Evolutionary conservation across 75 land plant species (phyloP), one percentile per base, ranked within the genome.

Genomic region (Ceratopteris richardii): DNA sequence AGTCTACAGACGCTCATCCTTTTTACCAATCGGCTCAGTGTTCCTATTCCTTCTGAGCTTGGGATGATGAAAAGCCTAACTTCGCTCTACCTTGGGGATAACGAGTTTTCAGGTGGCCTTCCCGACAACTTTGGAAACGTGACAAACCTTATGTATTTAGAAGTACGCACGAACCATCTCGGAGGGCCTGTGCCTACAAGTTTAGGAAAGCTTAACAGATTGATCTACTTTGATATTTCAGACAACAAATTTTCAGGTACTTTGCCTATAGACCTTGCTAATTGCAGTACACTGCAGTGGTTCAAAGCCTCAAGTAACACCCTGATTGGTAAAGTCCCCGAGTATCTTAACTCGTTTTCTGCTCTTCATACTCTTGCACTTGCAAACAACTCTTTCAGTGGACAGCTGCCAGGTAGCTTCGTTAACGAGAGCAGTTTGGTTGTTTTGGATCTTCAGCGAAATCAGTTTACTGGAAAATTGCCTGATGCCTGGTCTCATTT

Each of bases 31-130:
- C 42, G 22, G 0, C 56, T 84, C 29, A 31, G 41, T 6, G 87
- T 81, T 2, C 14, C 27, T 14, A 51, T 84, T 36, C 83, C 87
- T 26, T 17, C 42, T 1, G 59, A 73, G 63, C 61, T 82, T 37
- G 81, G 72, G 11, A 71, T 62, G 48, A 53, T 77, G 68, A 70
- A 58, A 0, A 37, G 29, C 40, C 67, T 81, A 23, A 28, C 67
- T 0, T 41, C 53, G 30, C 80, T 82, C 48, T 70, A 71, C 55
- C 46, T 62, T 1, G 29, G 39, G 18, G 18, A 0, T 2, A 68
- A 68, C 28, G 31, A 7, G 17, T 20, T 68, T 18, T 2, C 14
- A n/a, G 70, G 67, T 13, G 13, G 26, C 13, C 46, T 66, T 7
- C 53, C 61, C 2, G 22, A 23, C 28, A 19, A 44, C 23, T 47